Conservation (phyloP, 2,329 filamentous ascomycete species). For the Fusarium robinianum region DNA sequence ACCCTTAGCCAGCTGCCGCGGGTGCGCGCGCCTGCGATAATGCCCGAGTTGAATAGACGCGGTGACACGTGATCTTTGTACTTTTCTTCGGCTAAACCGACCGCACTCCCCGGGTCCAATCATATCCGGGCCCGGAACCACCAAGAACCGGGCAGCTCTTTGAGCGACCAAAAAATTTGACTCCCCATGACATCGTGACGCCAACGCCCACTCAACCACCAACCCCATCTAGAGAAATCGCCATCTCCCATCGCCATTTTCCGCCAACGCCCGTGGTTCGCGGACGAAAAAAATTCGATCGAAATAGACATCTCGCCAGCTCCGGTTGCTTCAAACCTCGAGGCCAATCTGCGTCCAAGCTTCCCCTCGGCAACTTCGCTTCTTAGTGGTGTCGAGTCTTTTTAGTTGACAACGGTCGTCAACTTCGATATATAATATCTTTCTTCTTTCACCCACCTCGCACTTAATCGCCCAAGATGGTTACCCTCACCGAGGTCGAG, state of each 20-base stretch:
- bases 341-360: no score
- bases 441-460: conserved; percentile 3
- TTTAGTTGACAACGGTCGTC: conserved; percentile 3
- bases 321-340: conserved; percentile 1
- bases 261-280: conserved; percentile 2
- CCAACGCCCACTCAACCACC: conserved; percentile 31
- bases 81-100: conserved; percentile 33
- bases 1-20: no score
- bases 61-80: conserved; percentile 31
- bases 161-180: conserved; percentile 36
- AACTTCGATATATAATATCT: conserved; percentile 12
- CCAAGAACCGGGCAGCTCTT: conserved; percentile 9
- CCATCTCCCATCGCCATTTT: conserved; percentile 16
- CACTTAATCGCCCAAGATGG: conserved; percentile 65
- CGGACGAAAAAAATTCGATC: no score
- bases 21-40: conserved; percentile 2
- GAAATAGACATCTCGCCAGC: neutral
- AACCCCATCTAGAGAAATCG: conserved; percentile 24
- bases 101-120: conserved; percentile 9
- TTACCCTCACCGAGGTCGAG: conserved; percentile 94
- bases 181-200: conserved; percentile 34
- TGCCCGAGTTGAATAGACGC: conserved; percentile 1
- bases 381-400: no score
- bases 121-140: no score
- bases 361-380: conserved; percentile 2